These are phyloP conservation scores for Dictyostelium firmibasis DNA, from an alignment of 78 protist genomes.

Conservation along the genomic window DNA sequence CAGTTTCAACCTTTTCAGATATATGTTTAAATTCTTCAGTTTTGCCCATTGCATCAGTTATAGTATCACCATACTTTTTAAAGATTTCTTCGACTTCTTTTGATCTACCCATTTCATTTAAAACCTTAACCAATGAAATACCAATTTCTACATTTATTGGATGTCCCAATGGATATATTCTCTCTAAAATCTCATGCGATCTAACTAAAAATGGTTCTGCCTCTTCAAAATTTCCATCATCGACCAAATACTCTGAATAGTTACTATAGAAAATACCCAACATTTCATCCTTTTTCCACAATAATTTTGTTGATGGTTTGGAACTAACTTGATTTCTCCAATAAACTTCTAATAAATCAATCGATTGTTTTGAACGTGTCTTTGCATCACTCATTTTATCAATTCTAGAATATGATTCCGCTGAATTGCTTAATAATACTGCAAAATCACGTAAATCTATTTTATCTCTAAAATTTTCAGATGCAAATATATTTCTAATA, in stretches of 20 bases:
- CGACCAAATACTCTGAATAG: slow-evolving; percentile 24
- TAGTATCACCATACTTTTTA: background rate
- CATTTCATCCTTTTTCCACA: slow-evolving; percentile 54
- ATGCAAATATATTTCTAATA: slow-evolving; percentile 29
- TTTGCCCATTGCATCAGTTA: slow-evolving; percentile 30
- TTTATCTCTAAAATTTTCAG: background rate
- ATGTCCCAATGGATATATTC: slow-evolving; percentile 38
- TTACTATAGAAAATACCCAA: slow-evolving; percentile 42
- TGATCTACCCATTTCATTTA: slow-evolving; percentile 47
- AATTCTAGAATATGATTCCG: slow-evolving; percentile 12
- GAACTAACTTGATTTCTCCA: background rate
- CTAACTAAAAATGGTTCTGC: slow-evolving; percentile 35
- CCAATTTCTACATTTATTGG: slow-evolving; percentile 56
- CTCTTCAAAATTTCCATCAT: background rate
- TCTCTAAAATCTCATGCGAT: background rate
- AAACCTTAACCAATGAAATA: slow-evolving; percentile 15
- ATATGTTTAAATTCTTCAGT: slow-evolving; percentile 21
- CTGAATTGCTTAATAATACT: slow-evolving; percentile 19
- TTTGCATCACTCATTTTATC: slow-evolving; percentile 33
- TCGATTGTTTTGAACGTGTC: background rate
- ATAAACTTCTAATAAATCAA: slow-evolving; percentile 40
- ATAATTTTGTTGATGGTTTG: background rate
- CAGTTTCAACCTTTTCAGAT: slow-evolving; percentile 4
- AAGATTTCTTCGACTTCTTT: background rate
- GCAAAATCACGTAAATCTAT: slow-evolving; percentile 60